Evolutionary conservation across 257 asterid genomes (phyloP).

Genomic region (Ocimum tenuiflorum): DNA sequence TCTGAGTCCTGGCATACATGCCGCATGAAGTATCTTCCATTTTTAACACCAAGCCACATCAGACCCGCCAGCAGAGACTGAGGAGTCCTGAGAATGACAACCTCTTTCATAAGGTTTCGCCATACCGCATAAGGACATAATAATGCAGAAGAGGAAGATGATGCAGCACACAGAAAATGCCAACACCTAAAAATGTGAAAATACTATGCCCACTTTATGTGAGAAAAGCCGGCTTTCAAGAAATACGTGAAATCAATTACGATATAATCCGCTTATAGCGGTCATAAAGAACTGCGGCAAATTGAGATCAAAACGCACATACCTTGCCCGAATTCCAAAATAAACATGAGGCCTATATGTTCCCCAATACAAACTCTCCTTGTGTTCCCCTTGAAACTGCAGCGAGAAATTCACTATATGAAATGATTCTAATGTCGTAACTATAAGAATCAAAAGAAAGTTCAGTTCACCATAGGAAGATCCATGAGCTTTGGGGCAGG

Average conservation of each 20-base stretch:
- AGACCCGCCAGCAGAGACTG: conserved; percentile 85
- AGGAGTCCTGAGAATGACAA: conserved; percentile 63
- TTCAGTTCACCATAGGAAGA: conserved; percentile 64
- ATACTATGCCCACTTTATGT: not conserved
- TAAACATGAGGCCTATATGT: conserved; percentile 92
- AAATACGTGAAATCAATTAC: not conserved
- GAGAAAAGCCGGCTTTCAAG: not conserved
- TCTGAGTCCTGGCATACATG: conserved; percentile 92
- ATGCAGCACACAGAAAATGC: not conserved
- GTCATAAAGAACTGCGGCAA: not conserved
- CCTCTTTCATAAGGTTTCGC: conserved; percentile 9
- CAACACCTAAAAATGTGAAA: not conserved
- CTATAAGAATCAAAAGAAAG: not conserved
- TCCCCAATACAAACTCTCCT: conserved; percentile 96
- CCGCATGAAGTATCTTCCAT: conserved; percentile 78
- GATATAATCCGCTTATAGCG: too few species aligned
- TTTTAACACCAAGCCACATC: conserved; percentile 93
- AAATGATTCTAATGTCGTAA: not conserved
- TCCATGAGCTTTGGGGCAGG: conserved; percentile 91
- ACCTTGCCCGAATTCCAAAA: conserved; percentile 93
- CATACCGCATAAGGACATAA: not conserved
- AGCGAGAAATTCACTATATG: not conserved
- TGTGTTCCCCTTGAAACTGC: conserved; percentile 94
- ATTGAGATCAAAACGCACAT: not conserved
- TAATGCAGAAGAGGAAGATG: not conserved